These are phyloP conservation scores for Populus ilicifolia DNA, from an alignment of 345 rosid genomes.

Conservation along the genomic window DNA sequence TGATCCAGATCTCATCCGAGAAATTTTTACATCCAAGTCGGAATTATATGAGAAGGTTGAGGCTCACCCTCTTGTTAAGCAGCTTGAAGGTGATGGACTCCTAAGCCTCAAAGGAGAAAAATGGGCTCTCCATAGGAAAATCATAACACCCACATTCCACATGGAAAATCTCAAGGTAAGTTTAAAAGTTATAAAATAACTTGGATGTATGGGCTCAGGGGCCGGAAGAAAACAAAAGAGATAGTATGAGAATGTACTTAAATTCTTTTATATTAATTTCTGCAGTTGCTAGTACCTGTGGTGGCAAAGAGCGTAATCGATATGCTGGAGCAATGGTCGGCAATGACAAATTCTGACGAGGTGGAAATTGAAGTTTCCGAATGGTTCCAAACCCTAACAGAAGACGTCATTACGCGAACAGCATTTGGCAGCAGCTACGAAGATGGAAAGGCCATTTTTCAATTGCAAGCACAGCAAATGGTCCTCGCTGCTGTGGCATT, in stretches of 20 bases:
- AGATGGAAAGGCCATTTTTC: constrained; percentile 63
- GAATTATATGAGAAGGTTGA: constrained; percentile 34
- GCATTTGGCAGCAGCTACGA: constrained; percentile 69
- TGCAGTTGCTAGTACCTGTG: constrained; percentile 32
- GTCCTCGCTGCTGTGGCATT: constrained; percentile 26
- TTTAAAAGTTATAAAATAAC: background rate
- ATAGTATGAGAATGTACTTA: background rate
- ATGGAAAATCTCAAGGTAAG: constrained; percentile 57
- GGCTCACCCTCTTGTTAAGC: constrained; percentile 26
- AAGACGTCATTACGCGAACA: constrained; percentile 43
- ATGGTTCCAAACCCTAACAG: constrained; percentile 33
- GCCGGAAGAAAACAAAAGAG: background rate
- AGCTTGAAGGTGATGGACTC: constrained; percentile 37
- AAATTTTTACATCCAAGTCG: constrained; percentile 36
- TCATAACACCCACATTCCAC: constrained; percentile 55
- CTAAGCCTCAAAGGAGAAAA: constrained; percentile 39
- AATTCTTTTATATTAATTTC: constrained; percentile 9
- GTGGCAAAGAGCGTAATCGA: constrained; percentile 27
- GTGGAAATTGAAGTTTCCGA: constrained; percentile 31
- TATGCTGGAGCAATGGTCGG: constrained; percentile 37
- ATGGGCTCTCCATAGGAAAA: constrained; percentile 52
- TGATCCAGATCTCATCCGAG: constrained; percentile 44
- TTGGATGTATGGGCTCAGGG: background rate
- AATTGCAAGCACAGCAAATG: constrained; percentile 46
- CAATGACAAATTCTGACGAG: constrained; percentile 21